Evolutionary conservation across 257 asterid species (phyloP).

Genomic region (Mitragyna speciosa): DNA sequence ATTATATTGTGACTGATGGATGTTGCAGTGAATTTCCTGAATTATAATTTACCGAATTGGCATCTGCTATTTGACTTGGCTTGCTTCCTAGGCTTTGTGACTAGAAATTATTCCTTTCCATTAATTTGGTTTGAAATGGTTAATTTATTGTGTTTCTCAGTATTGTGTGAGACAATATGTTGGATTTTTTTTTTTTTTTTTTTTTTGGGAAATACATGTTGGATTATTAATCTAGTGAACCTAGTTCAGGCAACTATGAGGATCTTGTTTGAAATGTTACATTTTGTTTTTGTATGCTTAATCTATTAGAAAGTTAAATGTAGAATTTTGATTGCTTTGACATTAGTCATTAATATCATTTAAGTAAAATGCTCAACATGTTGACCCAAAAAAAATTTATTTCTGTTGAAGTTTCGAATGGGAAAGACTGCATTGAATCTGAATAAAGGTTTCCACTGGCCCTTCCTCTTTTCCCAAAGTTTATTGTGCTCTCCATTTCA

Average conservation of each 20-base stretch:
- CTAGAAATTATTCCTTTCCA: background rate
- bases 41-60: background rate
- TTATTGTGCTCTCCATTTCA: background rate
- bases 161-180: background rate
- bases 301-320: background rate
- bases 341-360: background rate
- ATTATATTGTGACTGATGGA: background rate
- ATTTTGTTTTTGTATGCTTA: background rate
- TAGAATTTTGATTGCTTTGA: background rate
- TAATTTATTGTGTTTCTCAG: background rate
- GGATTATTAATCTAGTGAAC: background rate
- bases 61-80: slow-evolving; percentile 1
- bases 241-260: background rate
- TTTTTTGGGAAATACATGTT: too few species aligned
- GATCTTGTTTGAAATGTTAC: background rate
- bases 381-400: background rate
- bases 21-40: background rate
- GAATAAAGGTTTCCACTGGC: background rate
- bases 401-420: background rate
- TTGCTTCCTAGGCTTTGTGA: background rate
- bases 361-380: background rate
- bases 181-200: too few species aligned
- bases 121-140: background rate
- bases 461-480: background rate
- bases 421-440: background rate